These are phyloP conservation scores for Paecilomyces sp. DNA, from an alignment of 2,329 filamentous ascomycete genomes.

Conservation along the genomic window DNA sequence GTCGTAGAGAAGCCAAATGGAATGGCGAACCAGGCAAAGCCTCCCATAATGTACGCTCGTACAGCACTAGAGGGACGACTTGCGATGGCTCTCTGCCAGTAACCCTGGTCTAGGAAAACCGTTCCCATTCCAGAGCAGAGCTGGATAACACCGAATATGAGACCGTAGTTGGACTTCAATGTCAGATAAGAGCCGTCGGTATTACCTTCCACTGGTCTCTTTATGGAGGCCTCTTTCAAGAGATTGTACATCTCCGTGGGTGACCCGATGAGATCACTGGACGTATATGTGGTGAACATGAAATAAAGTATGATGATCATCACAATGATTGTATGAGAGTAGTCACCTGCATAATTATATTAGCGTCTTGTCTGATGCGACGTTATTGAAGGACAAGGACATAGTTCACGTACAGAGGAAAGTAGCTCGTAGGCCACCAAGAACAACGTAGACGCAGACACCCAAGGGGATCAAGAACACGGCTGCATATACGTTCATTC, in stretches of 20 bases:
- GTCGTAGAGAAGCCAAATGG: constrained; percentile 42
- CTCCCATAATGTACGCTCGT: constrained; percentile 32
- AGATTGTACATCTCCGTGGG: neutral
- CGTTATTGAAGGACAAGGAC: neutral
- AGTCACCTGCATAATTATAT: neutral
- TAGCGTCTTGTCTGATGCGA: neutral
- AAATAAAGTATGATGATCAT: neutral
- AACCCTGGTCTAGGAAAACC: constrained; percentile 39
- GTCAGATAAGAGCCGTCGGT: neutral
- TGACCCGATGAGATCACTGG: neutral
- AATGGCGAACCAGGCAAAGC: constrained; percentile 43
- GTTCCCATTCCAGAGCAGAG: constrained; percentile 6
- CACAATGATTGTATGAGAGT: neutral
- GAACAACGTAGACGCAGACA: constrained; percentile 29
- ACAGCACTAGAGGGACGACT: constrained; percentile 30
- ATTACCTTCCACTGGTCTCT: neutral
- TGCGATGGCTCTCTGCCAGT: constrained; percentile 42
- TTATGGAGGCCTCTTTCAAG: neutral
- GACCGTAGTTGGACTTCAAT: neutral
- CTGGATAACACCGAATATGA: neutral
- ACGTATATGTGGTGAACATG: neutral
- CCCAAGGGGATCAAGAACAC: constrained; percentile 38
- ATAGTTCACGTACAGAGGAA: constrained; percentile 10
- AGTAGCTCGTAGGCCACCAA: constrained; percentile 35
- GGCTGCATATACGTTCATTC: constrained; percentile 39